Conservation (phyloP, 495 filamentous ascomycete species). For the Pyronema omphalodes region DNA sequence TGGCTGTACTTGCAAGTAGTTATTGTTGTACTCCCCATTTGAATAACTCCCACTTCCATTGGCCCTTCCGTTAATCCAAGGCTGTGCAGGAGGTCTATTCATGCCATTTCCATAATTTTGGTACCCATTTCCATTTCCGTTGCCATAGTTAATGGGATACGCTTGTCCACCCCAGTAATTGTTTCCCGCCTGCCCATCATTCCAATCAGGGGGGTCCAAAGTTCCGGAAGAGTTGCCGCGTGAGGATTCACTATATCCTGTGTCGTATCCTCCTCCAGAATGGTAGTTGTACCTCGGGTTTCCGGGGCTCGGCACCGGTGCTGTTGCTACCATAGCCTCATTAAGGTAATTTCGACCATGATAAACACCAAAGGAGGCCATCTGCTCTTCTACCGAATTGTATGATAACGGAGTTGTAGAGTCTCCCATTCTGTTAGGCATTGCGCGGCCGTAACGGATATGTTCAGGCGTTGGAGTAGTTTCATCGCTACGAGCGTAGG, state of each 20-base stretch:
- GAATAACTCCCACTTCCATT: no score
- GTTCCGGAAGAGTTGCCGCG: neutral
- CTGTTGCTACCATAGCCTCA: neutral
- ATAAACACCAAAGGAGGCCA: neutral
- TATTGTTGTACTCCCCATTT: no score
- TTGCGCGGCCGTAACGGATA: no score
- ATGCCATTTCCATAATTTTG: no score
- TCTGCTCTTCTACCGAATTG: neutral
- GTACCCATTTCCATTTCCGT: no score
- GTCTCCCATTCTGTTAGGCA: conserved; percentile 9
- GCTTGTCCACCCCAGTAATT: no score
- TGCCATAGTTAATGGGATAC: no score
- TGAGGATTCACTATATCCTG: conserved; percentile 2
- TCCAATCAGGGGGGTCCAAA: neutral
- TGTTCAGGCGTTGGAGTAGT: conserved; percentile 26
- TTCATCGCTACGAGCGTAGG: neutral
- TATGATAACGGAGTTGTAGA: neutral
- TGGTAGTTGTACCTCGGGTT: neutral
- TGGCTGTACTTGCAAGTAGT: no score
- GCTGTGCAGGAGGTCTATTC: no score
- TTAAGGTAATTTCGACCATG: neutral
- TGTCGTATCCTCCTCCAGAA: neutral
- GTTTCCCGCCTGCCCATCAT: no score
- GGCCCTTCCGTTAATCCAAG: no score
- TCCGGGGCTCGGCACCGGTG: neutral